phyloP scores from a whole-genome alignment of 2,329 filamentous ascomycete species.

The Cladosporium cucumerinum region DNA sequence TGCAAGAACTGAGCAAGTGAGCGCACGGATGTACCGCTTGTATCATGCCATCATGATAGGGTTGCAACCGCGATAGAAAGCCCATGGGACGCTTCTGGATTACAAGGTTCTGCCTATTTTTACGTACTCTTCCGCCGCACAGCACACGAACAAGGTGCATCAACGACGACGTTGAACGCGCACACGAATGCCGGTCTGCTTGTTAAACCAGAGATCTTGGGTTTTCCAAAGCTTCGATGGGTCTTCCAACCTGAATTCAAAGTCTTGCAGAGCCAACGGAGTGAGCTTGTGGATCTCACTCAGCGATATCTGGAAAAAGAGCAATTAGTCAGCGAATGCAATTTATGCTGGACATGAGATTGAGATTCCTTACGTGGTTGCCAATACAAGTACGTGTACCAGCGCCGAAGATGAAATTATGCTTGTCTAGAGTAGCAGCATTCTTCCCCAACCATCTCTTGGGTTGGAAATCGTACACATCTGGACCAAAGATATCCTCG shows the following conservation, averaged over 20 bases:
- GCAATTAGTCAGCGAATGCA: background rate
- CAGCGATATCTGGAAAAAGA: background rate
- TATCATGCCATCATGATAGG: background rate
- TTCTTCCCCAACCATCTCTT: slow-evolving; percentile 32
- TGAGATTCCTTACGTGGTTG: background rate
- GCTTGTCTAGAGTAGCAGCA: background rate
- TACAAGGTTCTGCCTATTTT: background rate
- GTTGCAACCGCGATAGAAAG: background rate
- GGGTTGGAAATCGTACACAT: slow-evolving; percentile 29
- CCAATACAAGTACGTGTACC: background rate
- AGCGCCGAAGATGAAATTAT: background rate
- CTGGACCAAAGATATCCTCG: slow-evolving; percentile 30
- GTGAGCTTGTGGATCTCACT: background rate
- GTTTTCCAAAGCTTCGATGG: background rate
- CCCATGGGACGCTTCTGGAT: background rate
- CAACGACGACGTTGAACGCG: background rate
- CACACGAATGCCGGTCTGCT: background rate
- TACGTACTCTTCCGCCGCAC: background rate
- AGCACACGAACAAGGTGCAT: background rate
- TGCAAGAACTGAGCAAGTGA: background rate
- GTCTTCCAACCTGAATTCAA: background rate
- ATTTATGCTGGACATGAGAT: too few species aligned
- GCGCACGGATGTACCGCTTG: background rate
- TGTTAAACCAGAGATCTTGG: background rate
- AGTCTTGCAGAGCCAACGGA: background rate